Conservation (phyloP, 192 early-diverging fungal genomes). For the Paraglomus brasilianum region DNA sequence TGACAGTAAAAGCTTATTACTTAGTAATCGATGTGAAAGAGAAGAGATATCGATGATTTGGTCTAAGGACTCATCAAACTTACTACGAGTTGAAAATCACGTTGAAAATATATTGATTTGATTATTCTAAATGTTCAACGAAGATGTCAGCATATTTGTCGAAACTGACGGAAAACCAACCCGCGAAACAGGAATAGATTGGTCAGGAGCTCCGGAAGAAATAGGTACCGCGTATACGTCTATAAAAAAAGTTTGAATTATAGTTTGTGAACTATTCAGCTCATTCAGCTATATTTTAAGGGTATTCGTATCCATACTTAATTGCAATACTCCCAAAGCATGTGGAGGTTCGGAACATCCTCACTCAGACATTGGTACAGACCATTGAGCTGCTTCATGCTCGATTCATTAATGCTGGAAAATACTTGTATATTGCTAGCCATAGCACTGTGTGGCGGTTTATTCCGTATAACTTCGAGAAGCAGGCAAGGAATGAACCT, state of each 20-base stretch:
- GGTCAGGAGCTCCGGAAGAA: constrained; percentile 59
- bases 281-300: constrained; percentile 32
- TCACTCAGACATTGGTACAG: constrained; percentile 81
- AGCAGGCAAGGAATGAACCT: constrained; percentile 39
- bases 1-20: too few species aligned
- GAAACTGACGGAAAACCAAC: constrained; percentile 56
- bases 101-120: too few species aligned
- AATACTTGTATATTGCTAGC: constrained; percentile 71
- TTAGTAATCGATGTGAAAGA: not conserved
- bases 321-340: constrained; percentile 64
- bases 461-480: constrained; percentile 56
- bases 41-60: not conserved
- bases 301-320: constrained; percentile 69
- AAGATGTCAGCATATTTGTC: constrained; percentile 60
- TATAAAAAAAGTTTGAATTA: not conserved
- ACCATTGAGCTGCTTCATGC: constrained; percentile 66
- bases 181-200: constrained; percentile 59
- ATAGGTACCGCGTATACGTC: constrained; percentile 46
- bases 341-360: constrained; percentile 86
- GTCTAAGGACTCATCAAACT: not conserved
- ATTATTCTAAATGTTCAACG: too few species aligned
- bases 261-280: too few species aligned
- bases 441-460: constrained; percentile 70
- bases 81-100: not conserved
- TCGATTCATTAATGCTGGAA: constrained; percentile 67